Evolutionary conservation across 2,329 filamentous ascomycete genomes (phyloP).

Genomic region (Fusarium acutatum): DNA sequence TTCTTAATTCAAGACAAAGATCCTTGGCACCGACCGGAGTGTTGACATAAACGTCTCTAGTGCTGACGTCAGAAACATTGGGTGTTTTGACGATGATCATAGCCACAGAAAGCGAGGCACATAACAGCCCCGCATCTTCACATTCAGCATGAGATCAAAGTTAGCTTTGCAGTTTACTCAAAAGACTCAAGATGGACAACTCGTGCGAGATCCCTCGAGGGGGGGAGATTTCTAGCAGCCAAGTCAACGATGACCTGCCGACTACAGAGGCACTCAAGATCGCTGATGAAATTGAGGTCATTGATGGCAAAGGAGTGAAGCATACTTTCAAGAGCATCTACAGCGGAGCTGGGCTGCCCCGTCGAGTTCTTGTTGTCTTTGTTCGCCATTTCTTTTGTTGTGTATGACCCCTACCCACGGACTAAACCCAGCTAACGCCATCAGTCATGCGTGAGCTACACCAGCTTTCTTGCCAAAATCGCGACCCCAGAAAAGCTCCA

Average conservation of each 20-base stretch:
- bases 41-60: not conserved
- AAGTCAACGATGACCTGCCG: conserved; percentile 9
- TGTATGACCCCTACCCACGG: not conserved
- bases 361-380: conserved; percentile 18
- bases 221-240: not conserved
- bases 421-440: not conserved
- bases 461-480: not conserved
- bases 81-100: not conserved
- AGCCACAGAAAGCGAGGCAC: not conserved
- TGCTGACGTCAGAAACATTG: not conserved
- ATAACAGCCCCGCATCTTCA: not conserved
- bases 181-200: not conserved
- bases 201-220: not conserved
- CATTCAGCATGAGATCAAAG: not conserved
- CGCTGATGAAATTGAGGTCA: conserved; percentile 1
- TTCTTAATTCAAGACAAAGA: not conserved
- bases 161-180: accelerated
- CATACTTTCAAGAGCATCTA: conserved; percentile 25
- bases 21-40: not conserved
- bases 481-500: conserved; percentile 21
- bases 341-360: not conserved
- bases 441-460: conserved; percentile 15
- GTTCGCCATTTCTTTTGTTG: conserved; percentile 27
- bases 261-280: not conserved
- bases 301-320: not conserved